A percentile compares a stretch with the other conserved stretches of the same genome.
Evolutionary conservation across 257 asterid species (phyloP).

Genomic region (Linaria vulgaris): DNA sequence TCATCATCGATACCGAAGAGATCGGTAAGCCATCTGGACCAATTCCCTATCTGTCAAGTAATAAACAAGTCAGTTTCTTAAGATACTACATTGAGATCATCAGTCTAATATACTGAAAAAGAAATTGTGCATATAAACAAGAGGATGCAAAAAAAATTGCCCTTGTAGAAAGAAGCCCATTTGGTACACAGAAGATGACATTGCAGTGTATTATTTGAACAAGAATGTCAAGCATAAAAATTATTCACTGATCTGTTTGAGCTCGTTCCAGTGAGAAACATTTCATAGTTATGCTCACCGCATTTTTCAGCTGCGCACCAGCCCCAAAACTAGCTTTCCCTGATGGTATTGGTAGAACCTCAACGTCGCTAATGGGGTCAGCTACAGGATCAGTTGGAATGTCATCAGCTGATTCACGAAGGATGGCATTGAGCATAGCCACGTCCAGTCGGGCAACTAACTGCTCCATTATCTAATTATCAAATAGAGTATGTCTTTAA

Average conservation of each 20-base stretch:
- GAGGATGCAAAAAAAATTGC: too few species aligned
- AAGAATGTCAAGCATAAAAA: too few species aligned
- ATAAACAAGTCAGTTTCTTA: background rate
- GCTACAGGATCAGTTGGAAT: constrained; percentile 89
- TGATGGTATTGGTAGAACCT: constrained; percentile 75
- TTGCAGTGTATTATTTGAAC: too few species aligned
- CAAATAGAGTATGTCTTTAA: constrained; percentile 15
- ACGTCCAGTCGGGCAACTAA: constrained; percentile 70
- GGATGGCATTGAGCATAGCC: constrained; percentile 88
- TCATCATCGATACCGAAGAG: constrained; percentile 66
- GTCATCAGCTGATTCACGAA: constrained; percentile 70
- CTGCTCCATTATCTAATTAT: constrained; percentile 74
- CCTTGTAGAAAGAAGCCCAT: too few species aligned
- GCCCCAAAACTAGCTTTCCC: constrained; percentile 85
- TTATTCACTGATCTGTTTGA: background rate
- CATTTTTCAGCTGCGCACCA: constrained; percentile 84
- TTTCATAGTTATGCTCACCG: constrained; percentile 41
- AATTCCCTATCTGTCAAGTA: constrained; percentile 70
- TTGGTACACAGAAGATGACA: too few species aligned
- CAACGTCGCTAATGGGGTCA: constrained; percentile 76
- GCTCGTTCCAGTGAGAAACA: background rate
- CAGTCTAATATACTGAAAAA: too few species aligned
- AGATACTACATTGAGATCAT: too few species aligned
- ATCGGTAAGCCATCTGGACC: constrained; percentile 88
- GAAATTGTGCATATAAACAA: background rate